These are phyloP conservation scores for Rasamsonia emersonii DNA, from an alignment of 2,329 filamentous ascomycete species.

Conservation along the genomic window DNA sequence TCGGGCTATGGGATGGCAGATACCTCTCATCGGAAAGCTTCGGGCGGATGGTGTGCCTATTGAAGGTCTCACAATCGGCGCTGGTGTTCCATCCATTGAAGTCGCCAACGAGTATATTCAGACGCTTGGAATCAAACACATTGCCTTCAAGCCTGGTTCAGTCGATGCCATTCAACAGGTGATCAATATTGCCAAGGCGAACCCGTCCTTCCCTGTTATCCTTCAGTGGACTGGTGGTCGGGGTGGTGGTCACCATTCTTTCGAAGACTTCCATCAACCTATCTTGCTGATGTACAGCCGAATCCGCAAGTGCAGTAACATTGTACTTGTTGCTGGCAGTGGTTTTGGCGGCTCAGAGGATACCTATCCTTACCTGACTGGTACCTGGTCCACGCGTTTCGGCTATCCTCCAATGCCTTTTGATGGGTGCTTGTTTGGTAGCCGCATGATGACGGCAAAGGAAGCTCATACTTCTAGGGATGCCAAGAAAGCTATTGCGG, in stretches of 20 bases:
- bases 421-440: constrained; percentile 83
- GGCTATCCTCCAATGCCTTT: constrained; percentile 91
- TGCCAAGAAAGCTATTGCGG: constrained; percentile 83
- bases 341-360: constrained; percentile 86
- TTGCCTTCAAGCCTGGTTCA: constrained; percentile 88
- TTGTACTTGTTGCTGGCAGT: constrained; percentile 82
- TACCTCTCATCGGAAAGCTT: constrained; percentile 70
- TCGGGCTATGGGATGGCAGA: constrained; percentile 85
- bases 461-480: constrained; percentile 81
- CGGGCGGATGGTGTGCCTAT: constrained; percentile 81
- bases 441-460: constrained; percentile 90
- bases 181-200: constrained; percentile 89
- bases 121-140: constrained; percentile 86
- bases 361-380: constrained; percentile 86
- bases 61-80: constrained; percentile 85
- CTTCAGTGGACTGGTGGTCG: constrained; percentile 93
- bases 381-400: constrained; percentile 76
- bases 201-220: constrained; percentile 85
- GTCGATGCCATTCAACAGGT: constrained; percentile 80
- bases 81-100: constrained; percentile 87
- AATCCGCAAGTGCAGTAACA: constrained; percentile 75
- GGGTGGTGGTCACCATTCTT: constrained; percentile 90
- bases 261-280: constrained; percentile 89
- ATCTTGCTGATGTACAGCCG: constrained; percentile 85
- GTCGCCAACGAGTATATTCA: constrained; percentile 90